Percentiles rank a stretch among this genome's conserved stretches.
Evolutionary conservation across 2,329 filamentous ascomycete genomes (phyloP).

Genomic region (Aspergillus sp.): DNA sequence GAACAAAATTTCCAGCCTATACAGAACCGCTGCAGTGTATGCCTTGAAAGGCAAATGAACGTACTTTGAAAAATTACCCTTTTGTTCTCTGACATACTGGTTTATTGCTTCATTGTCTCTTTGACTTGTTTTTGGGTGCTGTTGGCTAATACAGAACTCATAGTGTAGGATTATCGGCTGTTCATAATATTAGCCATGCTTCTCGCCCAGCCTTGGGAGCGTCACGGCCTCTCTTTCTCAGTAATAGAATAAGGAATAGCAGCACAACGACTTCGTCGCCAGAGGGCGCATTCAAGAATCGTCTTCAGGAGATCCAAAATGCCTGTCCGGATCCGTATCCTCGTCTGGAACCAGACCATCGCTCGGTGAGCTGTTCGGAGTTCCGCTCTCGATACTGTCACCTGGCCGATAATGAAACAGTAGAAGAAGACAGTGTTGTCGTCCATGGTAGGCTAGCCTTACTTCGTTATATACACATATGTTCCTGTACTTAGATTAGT

Average conservation of each 20-base stretch:
- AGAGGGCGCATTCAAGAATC: slow-evolving; percentile 27
- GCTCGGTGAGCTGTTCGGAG: slow-evolving; percentile 26
- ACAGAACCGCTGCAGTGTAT: slow-evolving; percentile 63
- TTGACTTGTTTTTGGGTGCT: neutral
- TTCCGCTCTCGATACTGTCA: slow-evolving; percentile 32
- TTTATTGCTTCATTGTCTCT: neutral
- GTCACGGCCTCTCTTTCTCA: neutral
- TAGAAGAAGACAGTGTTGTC: slow-evolving; percentile 32
- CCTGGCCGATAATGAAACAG: slow-evolving; percentile 32
- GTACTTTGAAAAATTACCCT: slow-evolving; percentile 15
- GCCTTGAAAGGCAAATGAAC: slow-evolving; percentile 33
- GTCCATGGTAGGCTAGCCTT: slow-evolving; percentile 35
- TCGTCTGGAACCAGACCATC: slow-evolving; percentile 23
- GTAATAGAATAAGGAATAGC: slow-evolving; percentile 14
- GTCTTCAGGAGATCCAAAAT: slow-evolving; percentile 31
- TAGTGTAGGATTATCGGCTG: slow-evolving; percentile 19
- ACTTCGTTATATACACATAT: slow-evolving; percentile 9
- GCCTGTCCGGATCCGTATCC: slow-evolving; percentile 32
- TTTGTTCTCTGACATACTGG: slow-evolving; percentile 10
- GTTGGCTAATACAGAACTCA: slow-evolving; percentile 15
- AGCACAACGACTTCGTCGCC: slow-evolving; percentile 17
- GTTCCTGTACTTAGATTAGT: slow-evolving; percentile 33
- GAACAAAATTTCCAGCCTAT: slow-evolving; percentile 27
- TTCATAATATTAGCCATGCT: neutral
- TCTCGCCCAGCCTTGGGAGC: neutral